Evolutionary conservation across 345 rosid genomes (phyloP), one percentile per base, ranked within the genome.

Genomic region (Eucalyptus sp.): DNA sequence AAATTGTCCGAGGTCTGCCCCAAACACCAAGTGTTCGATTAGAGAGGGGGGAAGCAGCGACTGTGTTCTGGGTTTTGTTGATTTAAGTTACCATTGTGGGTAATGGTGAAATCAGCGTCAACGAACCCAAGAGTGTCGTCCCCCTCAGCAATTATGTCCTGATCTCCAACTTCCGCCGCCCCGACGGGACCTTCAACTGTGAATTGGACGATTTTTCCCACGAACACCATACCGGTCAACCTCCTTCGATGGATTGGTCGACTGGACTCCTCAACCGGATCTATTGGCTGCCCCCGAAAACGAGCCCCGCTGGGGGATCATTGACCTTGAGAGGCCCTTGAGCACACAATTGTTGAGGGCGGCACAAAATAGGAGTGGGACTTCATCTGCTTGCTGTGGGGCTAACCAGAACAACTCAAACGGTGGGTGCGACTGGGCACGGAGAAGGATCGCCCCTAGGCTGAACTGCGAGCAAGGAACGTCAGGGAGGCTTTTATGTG

Each of bases 61-160:
- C 43, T 66, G 22, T 66, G 79, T 15, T 31, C 43, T 66, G 79
- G 79, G 79, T 41, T 66, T 31, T 31, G 64, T 58, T 11, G 64
- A 25, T 5, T 58, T 10, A 76, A 48, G 62, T 27, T 7, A 62
- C 90, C 87, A 97, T 97, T 99, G 99, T 98, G 86, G 98, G 98
- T 88, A 90, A 95, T 81, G 94, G 94, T 90, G 95, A 96, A 92
- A 97, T 96, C 95, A 96, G 95, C 93, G 94, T 93, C 50, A 96
- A 95, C 90, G 99, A 97, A 93, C 96, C 99, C 84, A 96, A 94
- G 51, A 90, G 89, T 15, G 89, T 90, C 56, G 91, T 90, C 56
- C 89, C 91, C 25, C 89, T 90, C 44, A 90, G 86, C 84, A 90
- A 89, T 41, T 90, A 87, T 44, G 84, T 91, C 41, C 68, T 51